These are phyloP conservation scores for Colletotrichum coccodes DNA, from an alignment of 2,329 filamentous ascomycete species.

Conservation along the genomic window DNA sequence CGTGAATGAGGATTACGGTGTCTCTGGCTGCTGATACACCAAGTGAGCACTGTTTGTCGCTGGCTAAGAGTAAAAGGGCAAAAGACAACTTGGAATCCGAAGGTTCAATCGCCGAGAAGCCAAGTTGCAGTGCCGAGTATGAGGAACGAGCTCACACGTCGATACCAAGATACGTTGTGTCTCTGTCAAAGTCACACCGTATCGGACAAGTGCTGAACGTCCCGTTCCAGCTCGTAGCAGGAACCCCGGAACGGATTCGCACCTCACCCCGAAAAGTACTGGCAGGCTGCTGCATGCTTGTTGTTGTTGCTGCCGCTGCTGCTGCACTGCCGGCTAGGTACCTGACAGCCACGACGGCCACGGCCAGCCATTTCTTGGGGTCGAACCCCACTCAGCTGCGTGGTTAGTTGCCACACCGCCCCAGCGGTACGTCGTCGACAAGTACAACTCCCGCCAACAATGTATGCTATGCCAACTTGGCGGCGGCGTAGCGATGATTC, in stretches of 20 bases:
- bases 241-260: background rate
- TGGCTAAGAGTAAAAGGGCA: background rate
- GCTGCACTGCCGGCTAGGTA: constrained; percentile 7
- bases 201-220: background rate
- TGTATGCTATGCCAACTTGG: background rate
- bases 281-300: too few relatives aligned
- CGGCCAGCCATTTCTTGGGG: background rate
- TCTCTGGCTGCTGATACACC: background rate
- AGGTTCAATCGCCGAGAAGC: background rate
- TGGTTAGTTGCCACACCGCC: constrained; percentile 15
- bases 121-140: background rate
- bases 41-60: background rate
- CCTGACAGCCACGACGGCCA: constrained; percentile 7
- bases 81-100: background rate
- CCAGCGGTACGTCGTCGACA: background rate
- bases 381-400: background rate
- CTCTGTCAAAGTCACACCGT: background rate
- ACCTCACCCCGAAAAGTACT: background rate
- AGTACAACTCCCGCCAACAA: background rate
- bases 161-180: background rate
- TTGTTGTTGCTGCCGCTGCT: too few relatives aligned
- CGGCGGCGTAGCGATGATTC: constrained; percentile 9
- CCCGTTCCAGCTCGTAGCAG: background rate
- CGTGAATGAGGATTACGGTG: background rate
- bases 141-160: background rate